A percentile compares a stretch with the other conserved stretches of the same genome.
These are phyloP conservation scores for Mortierella sp. DNA, from an alignment of 371 early-diverging fungal species.

Conservation along the genomic window DNA sequence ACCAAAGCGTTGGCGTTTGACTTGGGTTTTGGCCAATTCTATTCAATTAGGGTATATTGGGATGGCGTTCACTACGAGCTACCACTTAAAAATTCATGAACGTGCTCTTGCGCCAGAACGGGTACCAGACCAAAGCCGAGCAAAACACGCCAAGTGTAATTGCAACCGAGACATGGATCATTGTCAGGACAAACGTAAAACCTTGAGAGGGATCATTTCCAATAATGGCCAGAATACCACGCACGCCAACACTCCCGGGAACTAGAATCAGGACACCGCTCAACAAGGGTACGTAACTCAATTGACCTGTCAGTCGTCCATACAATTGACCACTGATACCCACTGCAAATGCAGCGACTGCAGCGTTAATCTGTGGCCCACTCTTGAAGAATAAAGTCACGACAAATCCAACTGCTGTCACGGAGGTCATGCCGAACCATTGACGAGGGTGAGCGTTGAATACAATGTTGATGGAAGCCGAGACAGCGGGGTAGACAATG, in stretches of 20 bases:
- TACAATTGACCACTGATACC: slow-evolving; percentile 69
- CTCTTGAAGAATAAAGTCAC: slow-evolving; percentile 47
- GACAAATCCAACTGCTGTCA: slow-evolving; percentile 42
- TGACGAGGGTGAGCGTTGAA: slow-evolving; percentile 57
- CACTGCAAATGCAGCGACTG: slow-evolving; percentile 68
- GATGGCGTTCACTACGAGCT: not conserved
- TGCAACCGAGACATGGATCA: slow-evolving; percentile 63
- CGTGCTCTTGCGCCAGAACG: slow-evolving; percentile 66
- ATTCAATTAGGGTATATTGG: slow-evolving; percentile 7
- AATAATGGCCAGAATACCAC: slow-evolving; percentile 48
- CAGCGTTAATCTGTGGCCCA: slow-evolving; percentile 62
- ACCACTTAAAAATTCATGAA: slow-evolving; percentile 69
- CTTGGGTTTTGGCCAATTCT: not conserved
- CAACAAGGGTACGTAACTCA: slow-evolving; percentile 70
- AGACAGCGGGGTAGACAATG: slow-evolving; percentile 44
- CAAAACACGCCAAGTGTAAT: slow-evolving; percentile 73
- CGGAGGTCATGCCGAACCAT: slow-evolving; percentile 55
- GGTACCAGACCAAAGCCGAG: slow-evolving; percentile 68
- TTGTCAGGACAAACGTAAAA: slow-evolving; percentile 63
- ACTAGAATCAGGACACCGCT: slow-evolving; percentile 69
- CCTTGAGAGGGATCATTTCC: slow-evolving; percentile 62
- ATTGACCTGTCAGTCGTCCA: slow-evolving; percentile 64
- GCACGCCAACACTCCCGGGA: slow-evolving; percentile 68
- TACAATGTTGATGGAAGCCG: slow-evolving; percentile 52
- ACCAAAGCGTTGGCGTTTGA: not conserved